phyloP scores from a whole-genome alignment of 306 rosid genomes.

The Rubus idaeus region DNA sequence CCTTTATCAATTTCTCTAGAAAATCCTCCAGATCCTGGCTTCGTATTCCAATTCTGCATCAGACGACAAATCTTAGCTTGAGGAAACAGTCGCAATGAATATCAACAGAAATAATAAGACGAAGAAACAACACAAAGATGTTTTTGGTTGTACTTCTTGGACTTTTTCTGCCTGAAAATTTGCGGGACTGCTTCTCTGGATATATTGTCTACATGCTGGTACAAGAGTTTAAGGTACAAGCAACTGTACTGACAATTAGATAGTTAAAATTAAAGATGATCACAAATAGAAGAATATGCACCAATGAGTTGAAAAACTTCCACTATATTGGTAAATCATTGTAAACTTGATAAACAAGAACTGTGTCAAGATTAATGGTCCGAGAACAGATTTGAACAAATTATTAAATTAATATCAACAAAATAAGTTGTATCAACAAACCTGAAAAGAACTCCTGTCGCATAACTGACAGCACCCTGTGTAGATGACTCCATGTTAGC shows the following conservation, averaged over 20 bases:
- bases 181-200: constrained; percentile 72
- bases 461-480: constrained; percentile 89
- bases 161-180: constrained; percentile 69
- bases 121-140: constrained; percentile 21
- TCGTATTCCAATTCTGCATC: constrained; percentile 86
- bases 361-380: neutral
- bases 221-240: constrained; percentile 91
- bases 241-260: constrained; percentile 53
- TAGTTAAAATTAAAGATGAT: constrained; percentile 24
- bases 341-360: neutral
- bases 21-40: constrained; percentile 75
- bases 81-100: constrained; percentile 21
- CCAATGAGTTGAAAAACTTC: constrained; percentile 1
- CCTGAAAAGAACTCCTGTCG: constrained; percentile 78
- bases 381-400: neutral
- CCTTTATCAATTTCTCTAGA: constrained; percentile 69
- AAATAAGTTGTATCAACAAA: constrained; percentile 31
- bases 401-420: constrained; percentile 13
- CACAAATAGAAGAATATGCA: constrained; percentile 5
- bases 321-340: neutral
- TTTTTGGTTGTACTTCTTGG: constrained; percentile 58
- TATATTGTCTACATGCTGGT: constrained; percentile 66
- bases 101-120: constrained; percentile 23
- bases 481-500: constrained; percentile 22
- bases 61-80: constrained; percentile 16